A percentile compares a stretch with the other conserved stretches of the same genome.
Conservation (phyloP, 805 yeast species). For the Tetrapisispora pingtungensis region DNA sequence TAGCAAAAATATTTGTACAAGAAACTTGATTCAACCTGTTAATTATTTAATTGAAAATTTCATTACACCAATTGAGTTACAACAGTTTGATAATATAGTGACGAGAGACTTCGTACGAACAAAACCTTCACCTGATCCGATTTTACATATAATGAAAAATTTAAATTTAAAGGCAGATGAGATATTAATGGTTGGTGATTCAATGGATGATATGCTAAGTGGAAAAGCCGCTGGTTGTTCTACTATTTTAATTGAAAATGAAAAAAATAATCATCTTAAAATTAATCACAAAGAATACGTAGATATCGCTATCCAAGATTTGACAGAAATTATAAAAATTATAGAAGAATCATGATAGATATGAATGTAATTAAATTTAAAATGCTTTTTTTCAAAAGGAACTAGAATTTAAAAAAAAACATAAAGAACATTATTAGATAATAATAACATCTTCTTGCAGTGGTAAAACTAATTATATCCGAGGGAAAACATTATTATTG, state of each 20-base stretch:
- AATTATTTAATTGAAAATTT: slow-evolving; percentile 38
- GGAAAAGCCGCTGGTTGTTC: slow-evolving; percentile 56
- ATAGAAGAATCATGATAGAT: not conserved
- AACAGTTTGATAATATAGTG: slow-evolving; percentile 41
- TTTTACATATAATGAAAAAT: slow-evolving; percentile 41
- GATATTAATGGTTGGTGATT: slow-evolving; percentile 65
- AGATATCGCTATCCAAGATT: slow-evolving; percentile 13
- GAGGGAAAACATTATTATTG: too few relatives aligned
- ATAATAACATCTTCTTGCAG: too few relatives aligned
- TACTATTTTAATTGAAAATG: slow-evolving; percentile 44
- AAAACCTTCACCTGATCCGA: slow-evolving; percentile 58
- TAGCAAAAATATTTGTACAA: slow-evolving; percentile 50
- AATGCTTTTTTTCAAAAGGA: not conserved
- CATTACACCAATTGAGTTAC: slow-evolving; percentile 29
- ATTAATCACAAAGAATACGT: slow-evolving; percentile 25
- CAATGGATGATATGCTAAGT: slow-evolving; percentile 56
- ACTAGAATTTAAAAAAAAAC: too few relatives aligned
- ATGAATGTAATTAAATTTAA: too few relatives aligned
- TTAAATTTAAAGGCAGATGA: slow-evolving; percentile 40
- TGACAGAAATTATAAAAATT: slow-evolving; percentile 23
- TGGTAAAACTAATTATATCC: too few relatives aligned
- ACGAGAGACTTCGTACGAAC: slow-evolving; percentile 61
- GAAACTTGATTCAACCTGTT: slow-evolving; percentile 48
- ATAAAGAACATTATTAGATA: too few relatives aligned
- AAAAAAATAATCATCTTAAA: slow-evolving; percentile 38